Percentiles rank a stretch among this genome's conserved stretches.
Evolutionary conservation across 345 rosid genomes (phyloP).

Genomic region (Eucalyptus regnans): DNA sequence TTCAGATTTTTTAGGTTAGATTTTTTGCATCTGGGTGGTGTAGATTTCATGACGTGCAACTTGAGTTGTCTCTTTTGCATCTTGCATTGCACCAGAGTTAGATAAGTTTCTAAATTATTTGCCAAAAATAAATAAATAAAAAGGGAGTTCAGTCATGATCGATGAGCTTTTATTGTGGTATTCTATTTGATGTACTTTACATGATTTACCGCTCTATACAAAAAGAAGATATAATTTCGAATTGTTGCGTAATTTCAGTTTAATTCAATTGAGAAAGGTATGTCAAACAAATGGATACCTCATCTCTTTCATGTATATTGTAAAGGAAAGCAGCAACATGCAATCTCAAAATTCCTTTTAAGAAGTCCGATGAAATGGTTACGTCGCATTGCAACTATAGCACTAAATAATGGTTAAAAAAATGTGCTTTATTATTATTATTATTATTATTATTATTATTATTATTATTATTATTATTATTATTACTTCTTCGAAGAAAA

Average conservation of each 20-base stretch:
- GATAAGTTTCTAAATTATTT: neutral
- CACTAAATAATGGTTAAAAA: no score
- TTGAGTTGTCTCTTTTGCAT: neutral
- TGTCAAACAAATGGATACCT: no score
- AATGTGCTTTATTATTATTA: neutral
- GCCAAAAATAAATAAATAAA: no score
- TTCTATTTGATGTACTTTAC: neutral
- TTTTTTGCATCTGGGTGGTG: neutral
- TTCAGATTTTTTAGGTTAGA: neutral
- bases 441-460: no score
- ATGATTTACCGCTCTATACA: rapidly evolving
- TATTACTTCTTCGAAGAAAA: neutral
- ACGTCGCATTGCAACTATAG: neutral
- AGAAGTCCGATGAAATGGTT: neutral
- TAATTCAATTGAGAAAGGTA: neutral
- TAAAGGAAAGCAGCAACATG: neutral
- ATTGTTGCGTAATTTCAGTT: neutral
- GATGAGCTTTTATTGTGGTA: no score
- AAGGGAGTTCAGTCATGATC: rapidly evolving
- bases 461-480: neutral
- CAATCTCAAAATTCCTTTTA: neutral
- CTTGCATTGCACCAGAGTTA: neutral
- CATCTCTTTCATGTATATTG: neutral
- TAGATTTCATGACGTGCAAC: neutral
- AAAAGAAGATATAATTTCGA: neutral